Evolutionary conservation across 768 basidiomycete species (phyloP).

Genomic region (Pisolithus microcarpus): DNA sequence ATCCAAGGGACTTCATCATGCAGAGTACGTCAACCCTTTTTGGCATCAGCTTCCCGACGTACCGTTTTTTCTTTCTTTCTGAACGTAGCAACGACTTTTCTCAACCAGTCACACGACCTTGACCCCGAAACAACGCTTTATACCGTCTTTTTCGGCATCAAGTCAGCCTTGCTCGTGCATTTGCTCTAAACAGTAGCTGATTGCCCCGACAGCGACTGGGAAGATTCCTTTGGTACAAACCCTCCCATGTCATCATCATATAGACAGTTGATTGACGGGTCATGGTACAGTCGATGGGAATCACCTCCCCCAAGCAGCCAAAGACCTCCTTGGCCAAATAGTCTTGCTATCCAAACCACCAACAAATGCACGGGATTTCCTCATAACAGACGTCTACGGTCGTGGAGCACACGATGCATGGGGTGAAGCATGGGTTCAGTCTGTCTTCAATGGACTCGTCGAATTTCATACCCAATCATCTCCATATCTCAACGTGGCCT

Average conservation of each 20-base stretch:
- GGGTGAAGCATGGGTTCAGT: conserved; percentile 43
- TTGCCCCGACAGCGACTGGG: conserved; percentile 33
- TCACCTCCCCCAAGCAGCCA: conserved; percentile 39
- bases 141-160: conserved; percentile 49
- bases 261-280: not conserved
- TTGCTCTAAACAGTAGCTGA: not conserved
- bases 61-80: not conserved
- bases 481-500: conserved; percentile 34
- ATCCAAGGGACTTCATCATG: conserved; percentile 40
- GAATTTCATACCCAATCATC: conserved; percentile 24
- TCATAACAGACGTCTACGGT: conserved; percentile 46
- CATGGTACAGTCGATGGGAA: conserved; percentile 35
- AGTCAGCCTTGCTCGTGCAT: conserved; percentile 25
- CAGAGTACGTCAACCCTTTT: conserved; percentile 30
- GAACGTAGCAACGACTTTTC: conserved; percentile 33
- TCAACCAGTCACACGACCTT: conserved; percentile 37
- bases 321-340: conserved; percentile 39
- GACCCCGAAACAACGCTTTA: conserved; percentile 45
- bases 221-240: conserved; percentile 34
- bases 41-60: not conserved
- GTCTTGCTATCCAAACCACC: conserved; percentile 40
- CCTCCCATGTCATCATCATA: not conserved
- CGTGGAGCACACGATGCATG: conserved; percentile 32
- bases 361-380: conserved; percentile 43
- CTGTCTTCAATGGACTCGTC: conserved; percentile 36